Conservation (phyloP, 2,329 filamentous ascomycete genomes). For the Calonectria hawksworthii region DNA sequence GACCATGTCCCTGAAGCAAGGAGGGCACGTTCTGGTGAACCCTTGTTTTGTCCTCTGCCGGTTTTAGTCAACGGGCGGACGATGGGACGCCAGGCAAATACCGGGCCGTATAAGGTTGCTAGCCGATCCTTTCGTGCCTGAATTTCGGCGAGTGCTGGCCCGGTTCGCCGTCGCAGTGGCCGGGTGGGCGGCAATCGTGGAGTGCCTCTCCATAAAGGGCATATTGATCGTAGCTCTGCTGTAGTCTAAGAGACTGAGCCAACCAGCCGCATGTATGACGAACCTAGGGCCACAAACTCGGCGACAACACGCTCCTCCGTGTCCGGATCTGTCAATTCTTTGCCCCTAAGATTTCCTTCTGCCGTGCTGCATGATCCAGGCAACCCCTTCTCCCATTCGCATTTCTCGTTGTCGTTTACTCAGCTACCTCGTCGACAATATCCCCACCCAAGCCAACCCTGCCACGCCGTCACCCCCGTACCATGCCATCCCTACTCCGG, state of each 20-base stretch:
- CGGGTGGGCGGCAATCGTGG: neutral
- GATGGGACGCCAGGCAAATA: neutral
- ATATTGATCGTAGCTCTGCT: neutral
- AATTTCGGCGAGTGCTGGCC: neutral
- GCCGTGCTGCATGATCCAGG: neutral
- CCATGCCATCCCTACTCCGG: conserved; percentile 16
- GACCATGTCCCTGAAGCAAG: neutral
- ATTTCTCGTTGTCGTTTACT: neutral
- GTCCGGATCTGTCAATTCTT: neutral
- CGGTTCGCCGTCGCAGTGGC: neutral
- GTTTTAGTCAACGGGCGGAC: neutral
- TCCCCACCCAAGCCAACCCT: neutral
- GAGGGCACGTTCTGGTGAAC: neutral
- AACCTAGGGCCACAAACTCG: neutral
- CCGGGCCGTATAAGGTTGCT: neutral
- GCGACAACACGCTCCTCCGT: neutral
- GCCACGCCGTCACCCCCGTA: neutral
- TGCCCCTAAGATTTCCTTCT: neutral
- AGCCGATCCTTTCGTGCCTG: neutral
- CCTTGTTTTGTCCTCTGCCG: neutral
- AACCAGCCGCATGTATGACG: neutral
- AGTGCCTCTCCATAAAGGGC: neutral
- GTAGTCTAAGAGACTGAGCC: neutral
- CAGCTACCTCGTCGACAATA: neutral
- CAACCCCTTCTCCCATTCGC: neutral